Percentiles rank a stretch among this genome's conserved stretches.
Conservation (phyloP, 257 asterid species). For the Penstemon davidsonii region DNA sequence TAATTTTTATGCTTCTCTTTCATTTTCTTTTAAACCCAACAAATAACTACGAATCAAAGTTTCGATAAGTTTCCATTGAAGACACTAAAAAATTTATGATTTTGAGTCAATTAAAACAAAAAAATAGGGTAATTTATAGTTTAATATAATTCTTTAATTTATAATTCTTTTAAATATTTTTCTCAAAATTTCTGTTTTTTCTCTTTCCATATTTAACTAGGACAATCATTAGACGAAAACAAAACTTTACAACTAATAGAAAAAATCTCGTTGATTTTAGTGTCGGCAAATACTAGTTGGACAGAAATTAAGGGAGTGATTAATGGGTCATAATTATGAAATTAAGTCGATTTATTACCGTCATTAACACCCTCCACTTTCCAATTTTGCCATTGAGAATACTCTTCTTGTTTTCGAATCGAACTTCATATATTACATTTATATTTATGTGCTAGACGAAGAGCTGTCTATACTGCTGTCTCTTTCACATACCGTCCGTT, state of each 20-base stretch:
- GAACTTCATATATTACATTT: slow-evolving; percentile 17
- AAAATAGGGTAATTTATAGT: no score
- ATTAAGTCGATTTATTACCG: slow-evolving; percentile 30
- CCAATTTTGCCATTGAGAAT: neutral
- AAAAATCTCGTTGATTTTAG: slow-evolving; percentile 41
- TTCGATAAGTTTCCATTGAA: no score
- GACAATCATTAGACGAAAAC: no score
- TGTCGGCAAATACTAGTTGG: slow-evolving; percentile 78
- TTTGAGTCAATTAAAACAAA: no score
- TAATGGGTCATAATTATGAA: slow-evolving; percentile 43
- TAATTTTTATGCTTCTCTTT: no score
- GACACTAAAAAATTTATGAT: no score
- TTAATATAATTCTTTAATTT: no score
- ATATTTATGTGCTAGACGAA: slow-evolving; percentile 38
- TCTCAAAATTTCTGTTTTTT: no score
- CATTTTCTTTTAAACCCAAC: no score
- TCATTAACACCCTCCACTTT: slow-evolving; percentile 18
- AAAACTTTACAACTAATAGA: neutral
- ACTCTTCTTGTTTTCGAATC: neutral
- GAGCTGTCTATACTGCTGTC: slow-evolving; percentile 73
- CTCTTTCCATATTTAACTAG: no score
- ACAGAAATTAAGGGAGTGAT: slow-evolving; percentile 43
- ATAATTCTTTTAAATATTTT: no score
- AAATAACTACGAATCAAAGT: no score
- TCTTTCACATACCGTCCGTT: slow-evolving; percentile 63